These are phyloP conservation scores for Raddia guianensis DNA, from an alignment of 176 grass and related monocot genomes.

Conservation along the genomic window DNA sequence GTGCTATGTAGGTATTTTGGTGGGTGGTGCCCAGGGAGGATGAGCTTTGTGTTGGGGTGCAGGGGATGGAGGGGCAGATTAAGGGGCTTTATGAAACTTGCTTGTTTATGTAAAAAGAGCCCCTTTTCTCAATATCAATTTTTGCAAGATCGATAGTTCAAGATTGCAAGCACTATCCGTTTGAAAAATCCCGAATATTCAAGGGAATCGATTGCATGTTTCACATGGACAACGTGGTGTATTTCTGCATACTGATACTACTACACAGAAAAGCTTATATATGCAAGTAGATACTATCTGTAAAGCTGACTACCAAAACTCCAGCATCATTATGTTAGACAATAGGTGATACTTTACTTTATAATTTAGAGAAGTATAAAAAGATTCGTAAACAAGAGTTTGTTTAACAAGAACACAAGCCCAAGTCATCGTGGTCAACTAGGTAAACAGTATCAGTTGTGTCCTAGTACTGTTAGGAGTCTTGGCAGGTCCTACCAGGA, in stretches of 20 bases:
- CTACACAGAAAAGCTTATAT: neutral
- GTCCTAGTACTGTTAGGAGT: neutral
- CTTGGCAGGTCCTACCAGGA: neutral
- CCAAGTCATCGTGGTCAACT: neutral
- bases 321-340: neutral
- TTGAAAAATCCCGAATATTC: neutral
- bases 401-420: neutral
- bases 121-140: neutral
- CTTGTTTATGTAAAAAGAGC: neutral
- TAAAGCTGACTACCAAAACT: neutral
- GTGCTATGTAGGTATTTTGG: neutral
- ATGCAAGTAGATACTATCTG: neutral
- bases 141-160: neutral
- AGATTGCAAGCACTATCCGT: neutral
- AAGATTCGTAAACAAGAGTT: neutral
- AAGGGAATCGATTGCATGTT: too few relatives aligned
- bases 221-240: neutral
- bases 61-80: neutral
- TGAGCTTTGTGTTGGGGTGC: neutral
- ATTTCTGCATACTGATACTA: neutral
- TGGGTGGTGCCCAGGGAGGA: neutral
- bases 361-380: neutral
- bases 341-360: neutral
- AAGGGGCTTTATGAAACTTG: neutral
- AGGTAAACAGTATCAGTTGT: neutral